Base-by-base conservation (phyloP, 805 yeast genomes). In the Ogataea wickerhamii region DNA sequence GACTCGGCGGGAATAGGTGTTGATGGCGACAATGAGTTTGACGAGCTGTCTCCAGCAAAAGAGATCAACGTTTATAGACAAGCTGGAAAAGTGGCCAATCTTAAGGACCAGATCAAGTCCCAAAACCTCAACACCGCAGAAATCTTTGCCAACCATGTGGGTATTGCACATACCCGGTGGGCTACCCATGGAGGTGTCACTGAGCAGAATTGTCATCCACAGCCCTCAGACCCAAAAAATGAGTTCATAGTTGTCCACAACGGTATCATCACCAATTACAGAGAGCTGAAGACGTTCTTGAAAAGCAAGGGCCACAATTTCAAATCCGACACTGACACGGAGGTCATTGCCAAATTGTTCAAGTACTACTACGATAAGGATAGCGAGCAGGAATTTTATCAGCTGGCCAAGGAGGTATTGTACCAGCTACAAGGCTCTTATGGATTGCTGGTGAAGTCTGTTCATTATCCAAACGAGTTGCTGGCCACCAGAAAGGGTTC, bases 91-190 rank as follows among this genome's bases (percentile, higher is more conserved):
- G 99, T 93, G 51, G 76, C 76, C 49, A 82, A 79, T 41, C 79
- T 93, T 60, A 82, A 74, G 60, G 72, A 78, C 45, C 80, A 81
- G 64, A 78, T 86, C 49, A 69, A 66, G 22, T 38, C 53, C 4
- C 58, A 53, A 17, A 61, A 75, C 32, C 73, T 80, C 41, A 76
- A 83, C 54, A 72, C 82, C 52, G 64, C 72, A 20, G 79, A 76
- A 44, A 71, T 77, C 16, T 88, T 87, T 58, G 81, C 77, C 52
- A 78, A 82, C 61, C 98, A 93, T 60, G 88, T 81, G 44, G 98
- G 96, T 60, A 93, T 93, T 62, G 98, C 98, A 18, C 99, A 93
- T 67, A 93, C 99, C 11, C 85, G 99, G 72, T 93, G 99, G 99
- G 99, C 99, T 36, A 93, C 99, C 26, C 99, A 93, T 64, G 99